Percentiles rank a stretch among this genome's conserved stretches.
Conservation (phyloP, 768 basidiomycete genomes). For the Rhizopogon rudus region DNA sequence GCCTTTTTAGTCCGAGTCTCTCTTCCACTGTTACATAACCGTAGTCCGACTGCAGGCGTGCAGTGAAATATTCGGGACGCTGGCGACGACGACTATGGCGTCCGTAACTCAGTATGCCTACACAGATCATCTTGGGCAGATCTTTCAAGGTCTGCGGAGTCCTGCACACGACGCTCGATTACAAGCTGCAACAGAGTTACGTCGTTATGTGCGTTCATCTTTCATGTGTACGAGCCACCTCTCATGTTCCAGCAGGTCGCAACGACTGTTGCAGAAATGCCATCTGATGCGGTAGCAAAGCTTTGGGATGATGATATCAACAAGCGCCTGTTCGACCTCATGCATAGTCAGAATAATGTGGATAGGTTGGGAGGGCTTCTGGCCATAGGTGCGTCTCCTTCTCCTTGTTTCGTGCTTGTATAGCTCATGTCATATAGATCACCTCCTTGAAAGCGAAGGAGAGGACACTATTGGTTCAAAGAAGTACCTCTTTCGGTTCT, state of each 20-base stretch:
- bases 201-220: slow-evolving; percentile 58
- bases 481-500: slow-evolving; percentile 78
- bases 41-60: not conserved
- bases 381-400: slow-evolving; percentile 66
- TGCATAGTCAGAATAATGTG: slow-evolving; percentile 70
- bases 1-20: not conserved
- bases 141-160: slow-evolving; percentile 64
- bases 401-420: slow-evolving; percentile 2
- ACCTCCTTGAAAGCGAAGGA: slow-evolving; percentile 69
- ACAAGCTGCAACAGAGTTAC: slow-evolving; percentile 66
- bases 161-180: slow-evolving; percentile 59
- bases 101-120: slow-evolving; percentile 52
- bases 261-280: slow-evolving; percentile 71
- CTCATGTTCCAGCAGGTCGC: slow-evolving; percentile 48
- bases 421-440: slow-evolving; percentile 37
- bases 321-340: slow-evolving; percentile 71
- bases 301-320: slow-evolving; percentile 86
- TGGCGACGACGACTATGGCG: slow-evolving; percentile 45
- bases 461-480: slow-evolving; percentile 82
- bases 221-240: slow-evolving; percentile 5
- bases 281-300: slow-evolving; percentile 74
- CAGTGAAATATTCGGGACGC: slow-evolving; percentile 3
- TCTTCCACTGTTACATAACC: not conserved
- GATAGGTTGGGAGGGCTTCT: slow-evolving; percentile 85
- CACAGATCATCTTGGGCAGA: slow-evolving; percentile 56